Evolutionary conservation across 2,329 filamentous ascomycete species (phyloP).

Genomic region (Botryotinia narcissicola): DNA sequence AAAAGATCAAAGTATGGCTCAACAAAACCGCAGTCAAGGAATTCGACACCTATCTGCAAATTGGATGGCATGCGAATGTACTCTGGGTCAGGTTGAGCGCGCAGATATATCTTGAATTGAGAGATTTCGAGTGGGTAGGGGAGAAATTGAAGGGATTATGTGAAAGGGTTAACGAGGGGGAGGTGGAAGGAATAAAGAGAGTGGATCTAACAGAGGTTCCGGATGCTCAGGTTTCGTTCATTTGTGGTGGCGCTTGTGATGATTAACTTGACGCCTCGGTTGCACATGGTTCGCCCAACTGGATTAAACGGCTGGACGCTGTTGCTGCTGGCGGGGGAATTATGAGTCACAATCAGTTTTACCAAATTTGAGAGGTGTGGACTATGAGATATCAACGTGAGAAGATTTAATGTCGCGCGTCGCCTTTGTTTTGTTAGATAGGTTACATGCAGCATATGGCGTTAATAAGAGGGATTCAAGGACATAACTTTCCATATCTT

Average conservation of each 20-base stretch:
- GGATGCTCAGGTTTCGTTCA: neutral
- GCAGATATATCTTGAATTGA: constrained; percentile 75
- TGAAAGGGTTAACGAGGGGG: constrained; percentile 45
- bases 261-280: neutral
- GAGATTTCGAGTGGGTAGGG: constrained; percentile 73
- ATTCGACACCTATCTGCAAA: constrained; percentile 61
- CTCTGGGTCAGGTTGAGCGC: constrained; percentile 74
- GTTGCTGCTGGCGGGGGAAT: neutral
- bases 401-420: neutral
- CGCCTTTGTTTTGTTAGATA: too few species aligned
- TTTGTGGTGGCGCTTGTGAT: neutral
- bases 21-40: constrained; percentile 44
- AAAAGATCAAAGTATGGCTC: constrained; percentile 57
- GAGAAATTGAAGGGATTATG: constrained; percentile 45
- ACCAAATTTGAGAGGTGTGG: neutral
- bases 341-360: fast-evolving
- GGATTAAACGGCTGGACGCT: fast-evolving
- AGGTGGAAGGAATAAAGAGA: neutral
- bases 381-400: neutral
- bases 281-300: neutral
- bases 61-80: constrained; percentile 56
- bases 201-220: neutral
- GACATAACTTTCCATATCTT: fast-evolving
- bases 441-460: neutral
- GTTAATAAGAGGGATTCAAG: neutral